phyloP scores from a whole-genome alignment of 495 filamentous ascomycete genomes.

The Tuber brumale region DNA sequence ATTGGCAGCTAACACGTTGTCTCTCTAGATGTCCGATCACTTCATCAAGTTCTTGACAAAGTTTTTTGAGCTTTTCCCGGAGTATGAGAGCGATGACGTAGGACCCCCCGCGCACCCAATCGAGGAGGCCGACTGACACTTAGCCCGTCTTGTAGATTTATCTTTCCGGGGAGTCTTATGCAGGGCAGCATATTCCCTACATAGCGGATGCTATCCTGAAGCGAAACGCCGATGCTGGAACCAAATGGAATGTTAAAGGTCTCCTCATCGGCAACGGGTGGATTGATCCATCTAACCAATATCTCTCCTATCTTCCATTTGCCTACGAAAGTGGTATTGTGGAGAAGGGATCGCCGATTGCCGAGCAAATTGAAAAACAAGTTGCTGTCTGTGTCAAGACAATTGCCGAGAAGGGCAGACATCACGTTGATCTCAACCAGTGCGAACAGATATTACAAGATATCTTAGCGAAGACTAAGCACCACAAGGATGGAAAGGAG shows the following conservation, averaged over 20 bases:
- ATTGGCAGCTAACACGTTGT: conserved; percentile 10
- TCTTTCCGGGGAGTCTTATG: conserved; percentile 90
- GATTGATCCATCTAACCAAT: conserved; percentile 86
- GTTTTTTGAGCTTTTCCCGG: conserved; percentile 82
- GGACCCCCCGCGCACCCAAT: conserved; percentile 42
- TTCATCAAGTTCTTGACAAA: conserved; percentile 84
- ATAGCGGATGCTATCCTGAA: conserved; percentile 81
- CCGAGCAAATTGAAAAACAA: conserved; percentile 61
- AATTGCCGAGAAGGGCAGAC: conserved; percentile 50
- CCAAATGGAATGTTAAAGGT: conserved; percentile 76
- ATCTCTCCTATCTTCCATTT: conserved; percentile 75
- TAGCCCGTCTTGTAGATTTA: conserved; percentile 61
- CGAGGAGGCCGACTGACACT: conserved; percentile 36
- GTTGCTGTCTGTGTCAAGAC: conserved; percentile 58
- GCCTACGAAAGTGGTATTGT: conserved; percentile 69
- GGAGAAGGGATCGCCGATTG: conserved; percentile 56
- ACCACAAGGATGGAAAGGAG: conserved; percentile 46
- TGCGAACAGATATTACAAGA: conserved; percentile 71
- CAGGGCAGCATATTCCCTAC: conserved; percentile 95
- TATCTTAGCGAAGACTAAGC: conserved; percentile 57
- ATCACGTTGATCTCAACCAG: conserved; percentile 57
- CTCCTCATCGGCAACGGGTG: conserved; percentile 95
- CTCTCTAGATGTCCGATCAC: conserved; percentile 65
- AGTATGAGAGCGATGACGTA: conserved; percentile 90
- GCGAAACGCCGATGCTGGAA: conserved; percentile 53